Conservation (phyloP, 2,329 filamentous ascomycete genomes). For the Cordyceps sp. region DNA sequence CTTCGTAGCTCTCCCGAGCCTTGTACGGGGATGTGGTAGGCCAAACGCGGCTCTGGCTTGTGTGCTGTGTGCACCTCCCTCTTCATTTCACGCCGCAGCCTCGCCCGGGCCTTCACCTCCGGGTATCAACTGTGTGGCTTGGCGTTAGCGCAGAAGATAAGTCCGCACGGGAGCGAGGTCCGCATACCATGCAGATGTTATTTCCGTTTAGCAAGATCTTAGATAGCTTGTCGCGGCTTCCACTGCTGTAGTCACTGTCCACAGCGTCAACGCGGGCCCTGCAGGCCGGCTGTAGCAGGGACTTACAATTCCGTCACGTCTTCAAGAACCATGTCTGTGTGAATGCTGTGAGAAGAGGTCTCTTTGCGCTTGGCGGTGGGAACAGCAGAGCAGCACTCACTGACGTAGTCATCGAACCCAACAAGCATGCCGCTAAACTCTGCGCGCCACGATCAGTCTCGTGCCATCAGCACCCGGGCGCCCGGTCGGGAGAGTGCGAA, state of each 20-base stretch:
- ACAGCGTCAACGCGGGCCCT: too few relatives aligned
- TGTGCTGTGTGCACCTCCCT: background rate
- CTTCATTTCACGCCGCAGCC: background rate
- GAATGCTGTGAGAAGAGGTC: conserved; percentile 7
- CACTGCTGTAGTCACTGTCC: conserved; percentile 82
- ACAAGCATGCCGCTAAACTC: conserved; percentile 91
- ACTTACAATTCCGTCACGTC: conserved; percentile 91
- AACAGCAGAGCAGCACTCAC: too few relatives aligned
- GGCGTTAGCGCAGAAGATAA: conserved; percentile 2
- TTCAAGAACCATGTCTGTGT: conserved; percentile 87
- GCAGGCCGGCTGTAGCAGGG: too few relatives aligned
- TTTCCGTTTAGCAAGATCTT: conserved; percentile 97
- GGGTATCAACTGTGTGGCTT: conserved; percentile 49
- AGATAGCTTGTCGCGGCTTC: conserved; percentile 71
- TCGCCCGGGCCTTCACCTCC: conserved; percentile 52
- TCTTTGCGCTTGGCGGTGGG: too few relatives aligned
- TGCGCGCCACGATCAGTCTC: conserved; percentile 18
- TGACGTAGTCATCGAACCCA: conserved; percentile 98
- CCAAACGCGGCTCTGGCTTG: background rate
- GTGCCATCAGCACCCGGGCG: too few relatives aligned
- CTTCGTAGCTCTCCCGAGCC: too few relatives aligned
- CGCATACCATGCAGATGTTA: conserved; percentile 92
- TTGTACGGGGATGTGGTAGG: background rate
- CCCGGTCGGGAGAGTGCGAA: too few relatives aligned
- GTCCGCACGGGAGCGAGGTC: background rate